A percentile compares a stretch with the other conserved stretches of the same genome.
Conservation (phyloP, 1,284 basidiomycete genomes). For the Austropuccinia psidii region DNA sequence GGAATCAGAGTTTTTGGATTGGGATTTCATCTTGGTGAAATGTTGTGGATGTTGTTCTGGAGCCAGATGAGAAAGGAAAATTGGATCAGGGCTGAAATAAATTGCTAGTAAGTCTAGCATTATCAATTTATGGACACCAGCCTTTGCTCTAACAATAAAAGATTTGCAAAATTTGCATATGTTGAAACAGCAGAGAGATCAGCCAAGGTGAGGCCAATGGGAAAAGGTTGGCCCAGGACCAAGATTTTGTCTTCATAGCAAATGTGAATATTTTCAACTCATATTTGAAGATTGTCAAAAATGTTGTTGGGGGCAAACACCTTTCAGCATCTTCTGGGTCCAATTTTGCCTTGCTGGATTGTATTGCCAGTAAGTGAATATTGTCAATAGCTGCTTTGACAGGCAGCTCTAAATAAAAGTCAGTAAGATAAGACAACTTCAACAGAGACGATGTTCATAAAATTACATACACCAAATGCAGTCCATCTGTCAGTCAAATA, state of each 20-base stretch:
- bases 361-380: slow-evolving; percentile 32
- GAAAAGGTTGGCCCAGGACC: slow-evolving; percentile 93
- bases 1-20: slow-evolving; percentile 36
- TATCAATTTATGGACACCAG: slow-evolving; percentile 89
- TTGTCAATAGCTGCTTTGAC: slow-evolving; percentile 37
- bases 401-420: slow-evolving; percentile 16
- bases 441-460: no score
- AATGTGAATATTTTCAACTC: slow-evolving; percentile 87
- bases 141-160: slow-evolving; percentile 83
- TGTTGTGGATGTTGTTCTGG: slow-evolving; percentile 56
- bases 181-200: slow-evolving; percentile 91
- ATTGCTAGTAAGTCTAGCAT: slow-evolving; percentile 78
- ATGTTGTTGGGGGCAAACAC: slow-evolving; percentile 62
- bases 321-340: slow-evolving; percentile 34
- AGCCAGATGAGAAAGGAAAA: slow-evolving; percentile 62
- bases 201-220: slow-evolving; percentile 82
- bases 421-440: no score
- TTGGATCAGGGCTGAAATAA: slow-evolving; percentile 93
- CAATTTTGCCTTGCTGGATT: slow-evolving; percentile 29
- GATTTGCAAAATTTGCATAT: slow-evolving; percentile 79
- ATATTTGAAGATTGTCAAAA: slow-evolving; percentile 93
- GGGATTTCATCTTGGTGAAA: slow-evolving; percentile 61
- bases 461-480: no score
- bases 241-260: slow-evolving; percentile 94
- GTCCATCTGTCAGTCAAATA: no score